A percentile compares a stretch with the other conserved stretches of the same genome.
phyloP scores from a whole-genome alignment of 139 green algal species.

The Auxenochlorella protothecoides region DNA sequence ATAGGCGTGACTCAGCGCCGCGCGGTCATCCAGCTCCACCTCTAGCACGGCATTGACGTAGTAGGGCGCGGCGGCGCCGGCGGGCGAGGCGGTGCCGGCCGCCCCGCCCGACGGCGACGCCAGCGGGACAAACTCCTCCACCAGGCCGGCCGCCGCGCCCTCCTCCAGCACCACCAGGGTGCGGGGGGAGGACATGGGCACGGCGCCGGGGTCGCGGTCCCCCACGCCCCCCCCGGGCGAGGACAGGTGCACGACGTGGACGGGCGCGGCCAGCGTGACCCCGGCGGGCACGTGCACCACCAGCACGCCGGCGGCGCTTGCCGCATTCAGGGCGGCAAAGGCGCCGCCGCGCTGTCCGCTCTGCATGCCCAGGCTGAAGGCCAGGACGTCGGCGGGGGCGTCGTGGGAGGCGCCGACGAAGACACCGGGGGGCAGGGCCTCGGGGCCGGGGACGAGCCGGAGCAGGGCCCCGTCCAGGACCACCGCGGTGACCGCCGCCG shows the following conservation, averaged over 20 bases:
- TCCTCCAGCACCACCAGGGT: slow-evolving; percentile 51
- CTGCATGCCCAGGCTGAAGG: slow-evolving; percentile 18
- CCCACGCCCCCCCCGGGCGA: background rate
- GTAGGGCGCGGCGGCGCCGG: slow-evolving; percentile 14
- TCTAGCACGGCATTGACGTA: slow-evolving; percentile 58
- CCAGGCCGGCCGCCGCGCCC: slow-evolving; percentile 34
- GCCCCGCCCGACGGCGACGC: background rate
- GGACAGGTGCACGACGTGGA: slow-evolving; percentile 64
- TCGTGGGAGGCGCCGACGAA: slow-evolving; percentile 48
- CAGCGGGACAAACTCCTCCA: slow-evolving; percentile 63
- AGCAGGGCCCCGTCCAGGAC: slow-evolving; percentile 55
- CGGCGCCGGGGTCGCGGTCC: background rate
- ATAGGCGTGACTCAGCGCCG: slow-evolving; percentile 57
- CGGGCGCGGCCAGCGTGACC: slow-evolving; percentile 26
- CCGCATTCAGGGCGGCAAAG: slow-evolving; percentile 69
- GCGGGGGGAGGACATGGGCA: slow-evolving; percentile 26
- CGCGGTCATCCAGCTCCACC: slow-evolving; percentile 40
- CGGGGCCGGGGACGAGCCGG: slow-evolving; percentile 26
- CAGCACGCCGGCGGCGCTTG: slow-evolving; percentile 42
- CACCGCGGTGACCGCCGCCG: slow-evolving; percentile 25
- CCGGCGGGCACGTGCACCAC: slow-evolving; percentile 47
- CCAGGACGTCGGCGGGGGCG: slow-evolving; percentile 34
- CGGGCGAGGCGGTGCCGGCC: background rate
- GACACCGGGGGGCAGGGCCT: slow-evolving; percentile 30
- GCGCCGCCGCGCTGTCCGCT: slow-evolving; percentile 42